Base-by-base conservation (phyloP, 805 yeast species). In the Kuraishia piskuri region DNA sequence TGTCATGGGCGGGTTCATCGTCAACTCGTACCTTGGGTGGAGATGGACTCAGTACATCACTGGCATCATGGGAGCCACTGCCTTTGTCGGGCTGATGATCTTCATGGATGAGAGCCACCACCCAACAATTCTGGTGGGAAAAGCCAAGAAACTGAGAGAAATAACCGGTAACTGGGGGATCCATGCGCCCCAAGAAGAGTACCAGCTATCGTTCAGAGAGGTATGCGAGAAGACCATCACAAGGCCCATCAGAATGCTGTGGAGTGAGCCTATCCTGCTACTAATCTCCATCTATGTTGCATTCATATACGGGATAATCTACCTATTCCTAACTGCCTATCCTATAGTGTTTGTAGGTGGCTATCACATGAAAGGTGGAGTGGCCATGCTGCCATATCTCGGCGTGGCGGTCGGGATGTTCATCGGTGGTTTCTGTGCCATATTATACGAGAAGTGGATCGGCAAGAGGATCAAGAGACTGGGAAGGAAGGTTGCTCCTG, bases 131-230 rank as follows among this genome's bases (percentile, higher is more conserved):
- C 67, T 88, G 54, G 79, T 75, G 21, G 61, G 72, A 19, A 86
- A 86, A 68, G 95, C 95, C 3, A 71, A 72, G 52, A 70, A 67
- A 48, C 73, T 88, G 62, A 78, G 90, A 59, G 71, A 76, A 59
- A 70, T 80, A 58, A 88, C 92, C 10, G 87, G 88, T 19, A 88
- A 84, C 70, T 87, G 94, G 94, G 87, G 86, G 47, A 80, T 88
- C 51, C 86, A 82, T 60, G 90, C 95, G 25, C 83, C 88, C 9
- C 90, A 84, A 61, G 94, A 87, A 61, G 80, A 75, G 55, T 77
- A 77, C 54, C 76, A 78, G 56, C 67, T 86, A 7, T 72, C 80
- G 20, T 46, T 85, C 48, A 74, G 69, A 55, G 90, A 84, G 50
- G 78, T 89, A 56, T 76, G 76, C 37, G 79, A 77, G 60, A 83